Percentiles rank a stretch among this genome's conserved stretches.
These are phyloP conservation scores for Stephanodiscus triporus DNA, from an alignment of 108 stramenopile genomes.

Conservation along the genomic window DNA sequence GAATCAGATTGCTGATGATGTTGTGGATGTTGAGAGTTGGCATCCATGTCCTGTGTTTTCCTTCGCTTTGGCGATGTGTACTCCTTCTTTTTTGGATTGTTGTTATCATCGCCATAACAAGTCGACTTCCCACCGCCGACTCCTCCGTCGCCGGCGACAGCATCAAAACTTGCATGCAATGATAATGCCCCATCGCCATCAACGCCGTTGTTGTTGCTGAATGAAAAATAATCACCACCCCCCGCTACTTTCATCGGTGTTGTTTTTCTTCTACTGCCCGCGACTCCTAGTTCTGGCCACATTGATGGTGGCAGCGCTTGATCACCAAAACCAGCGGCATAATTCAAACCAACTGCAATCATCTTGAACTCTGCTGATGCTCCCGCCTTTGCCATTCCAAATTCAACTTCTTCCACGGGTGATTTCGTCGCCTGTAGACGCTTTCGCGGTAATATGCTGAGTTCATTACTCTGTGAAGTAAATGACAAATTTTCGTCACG, in stretches of 20 bases:
- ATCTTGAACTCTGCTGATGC: background rate
- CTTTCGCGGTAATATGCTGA: background rate
- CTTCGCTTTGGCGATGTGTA: slow-evolving; percentile 6
- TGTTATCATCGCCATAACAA: background rate
- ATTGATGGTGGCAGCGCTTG: background rate
- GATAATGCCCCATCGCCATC: background rate
- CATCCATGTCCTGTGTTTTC: background rate
- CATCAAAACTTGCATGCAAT: background rate
- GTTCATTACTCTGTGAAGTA: background rate
- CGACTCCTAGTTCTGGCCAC: background rate
- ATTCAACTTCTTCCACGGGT: background rate
- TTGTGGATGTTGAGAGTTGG: background rate
- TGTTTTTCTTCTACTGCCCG: background rate
- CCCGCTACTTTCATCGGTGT: background rate
- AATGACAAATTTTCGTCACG: background rate
- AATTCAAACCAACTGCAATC: background rate
- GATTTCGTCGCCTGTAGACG: slow-evolving; percentile 7
- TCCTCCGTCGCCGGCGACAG: background rate
- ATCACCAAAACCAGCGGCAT: background rate
- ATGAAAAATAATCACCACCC: background rate
- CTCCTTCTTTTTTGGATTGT: slow-evolving; percentile 7
- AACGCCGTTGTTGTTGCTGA: background rate
- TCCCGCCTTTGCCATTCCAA: background rate
- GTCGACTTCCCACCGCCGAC: background rate
- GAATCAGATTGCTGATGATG: slow-evolving; percentile 1